A percentile compares a stretch with the other conserved stretches of the same genome.
Evolutionary conservation across 257 asterid species (phyloP).

Genomic region (Agastache rugosa): DNA sequence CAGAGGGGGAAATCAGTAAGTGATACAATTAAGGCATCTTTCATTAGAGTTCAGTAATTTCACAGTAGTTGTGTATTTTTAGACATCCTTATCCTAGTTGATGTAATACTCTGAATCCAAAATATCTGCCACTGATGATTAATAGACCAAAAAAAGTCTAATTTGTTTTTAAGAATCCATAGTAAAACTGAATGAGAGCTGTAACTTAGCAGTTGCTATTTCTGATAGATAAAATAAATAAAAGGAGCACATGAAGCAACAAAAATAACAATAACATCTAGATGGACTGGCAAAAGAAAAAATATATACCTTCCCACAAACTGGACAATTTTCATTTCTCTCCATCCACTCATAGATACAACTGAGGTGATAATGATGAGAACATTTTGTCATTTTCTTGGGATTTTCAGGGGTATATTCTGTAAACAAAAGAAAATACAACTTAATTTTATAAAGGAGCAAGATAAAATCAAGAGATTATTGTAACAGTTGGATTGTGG

Average conservation of each 20-base stretch:
- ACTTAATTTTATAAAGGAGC: neutral
- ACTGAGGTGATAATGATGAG: conserved; percentile 71
- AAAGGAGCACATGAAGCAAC: neutral
- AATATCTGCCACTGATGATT: neutral
- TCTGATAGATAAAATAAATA: neutral
- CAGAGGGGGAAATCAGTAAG: neutral
- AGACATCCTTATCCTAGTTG: too few relatives aligned
- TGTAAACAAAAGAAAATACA: conserved; percentile 24
- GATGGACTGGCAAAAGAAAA: neutral
- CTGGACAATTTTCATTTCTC: conserved; percentile 62
- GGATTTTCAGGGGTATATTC: conserved; percentile 68
- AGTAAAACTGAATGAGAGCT: too few relatives aligned
- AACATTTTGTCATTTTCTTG: conserved; percentile 52
- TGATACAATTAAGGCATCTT: conserved; percentile 3
- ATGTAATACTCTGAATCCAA: too few relatives aligned
- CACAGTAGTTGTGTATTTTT: too few relatives aligned
- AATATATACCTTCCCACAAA: conserved; percentile 62
- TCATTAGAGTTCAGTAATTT: neutral
- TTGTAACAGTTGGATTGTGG: neutral
- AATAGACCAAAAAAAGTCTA: neutral
- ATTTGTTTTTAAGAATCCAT: too few relatives aligned
- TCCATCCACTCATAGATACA: conserved; percentile 85
- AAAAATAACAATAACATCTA: neutral
- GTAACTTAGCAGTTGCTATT: neutral
- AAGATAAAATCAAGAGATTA: neutral